Base-by-base conservation (phyloP, 2,329 filamentous ascomycete species). In the Aspergillus fructus region DNA sequence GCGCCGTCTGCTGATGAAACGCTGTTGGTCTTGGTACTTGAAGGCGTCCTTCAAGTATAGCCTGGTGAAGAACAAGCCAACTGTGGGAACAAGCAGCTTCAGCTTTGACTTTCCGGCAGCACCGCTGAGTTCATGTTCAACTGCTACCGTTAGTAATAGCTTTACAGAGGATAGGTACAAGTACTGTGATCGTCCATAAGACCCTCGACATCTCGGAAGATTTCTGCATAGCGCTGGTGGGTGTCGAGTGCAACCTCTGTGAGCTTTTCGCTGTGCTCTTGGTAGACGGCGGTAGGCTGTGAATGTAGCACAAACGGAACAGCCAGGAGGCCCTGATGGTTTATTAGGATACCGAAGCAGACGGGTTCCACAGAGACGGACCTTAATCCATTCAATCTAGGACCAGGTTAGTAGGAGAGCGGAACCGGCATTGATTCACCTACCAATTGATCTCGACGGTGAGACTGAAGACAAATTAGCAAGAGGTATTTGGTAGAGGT, bases 221-320 rank as follows among this genome's bases (percentile, higher is more conserved):
- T 97, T 75, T 99, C 93, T 48, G 90, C 90, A 77, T 97, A 99
- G 61, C 94, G 87, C 56, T 89, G 83, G 70, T 94, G 91, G 24
- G 93, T 90, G 69, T 90, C 88, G 57, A 85, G 84, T 4, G 90
- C 90, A 80, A 93, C 92, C 57, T 87, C 83, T 45, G 83, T 79
- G 50, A 93, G 83, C 55, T 81, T 70, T 54, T 83, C 80, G 59
- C 85, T 85, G 65, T 86, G 82, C 56, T 84, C 81, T 62, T 93
- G 88, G 68, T 93, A 92, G 42, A 92, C 85, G 19, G 91, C 91
- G 1, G 91, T 96, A 3, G 94, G 94, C 71, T 97, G 93, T 1
- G 93, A 97, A 74, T 96, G 92, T 53, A 99, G 85, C 40, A 99
- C 93, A 71, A 99, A 99, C 0, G 94, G 94, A 0, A 97, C 93